Evolutionary conservation across 2,329 filamentous ascomycete genomes (phyloP).

Genomic region (Colletotrichum tabaci): DNA sequence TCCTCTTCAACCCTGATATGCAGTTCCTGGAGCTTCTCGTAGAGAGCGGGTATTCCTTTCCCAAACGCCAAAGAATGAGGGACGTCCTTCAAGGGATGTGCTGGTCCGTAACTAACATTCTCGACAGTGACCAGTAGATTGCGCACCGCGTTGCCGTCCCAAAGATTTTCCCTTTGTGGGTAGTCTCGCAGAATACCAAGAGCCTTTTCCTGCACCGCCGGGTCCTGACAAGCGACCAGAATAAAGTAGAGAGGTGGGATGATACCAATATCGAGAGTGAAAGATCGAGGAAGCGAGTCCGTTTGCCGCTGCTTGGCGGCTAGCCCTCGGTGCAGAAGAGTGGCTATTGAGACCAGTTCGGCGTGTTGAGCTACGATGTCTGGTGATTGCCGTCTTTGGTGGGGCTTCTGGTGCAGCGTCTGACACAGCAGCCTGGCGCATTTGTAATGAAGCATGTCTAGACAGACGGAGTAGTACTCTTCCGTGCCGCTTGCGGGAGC

Average conservation of each 20-base stretch:
- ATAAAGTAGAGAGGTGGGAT: conserved; percentile 32
- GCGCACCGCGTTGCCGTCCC: conserved; percentile 26
- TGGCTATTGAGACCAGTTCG: conserved; percentile 19
- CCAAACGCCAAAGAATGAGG: conserved; percentile 21
- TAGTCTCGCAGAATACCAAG: conserved; percentile 28
- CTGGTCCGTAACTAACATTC: conserved; percentile 4
- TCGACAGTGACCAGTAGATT: conserved; percentile 30
- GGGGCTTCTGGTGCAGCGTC: conserved; percentile 27
- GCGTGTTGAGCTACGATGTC: conserved; percentile 19
- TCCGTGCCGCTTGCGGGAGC: conserved; percentile 16
- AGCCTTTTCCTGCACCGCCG: conserved; percentile 16
- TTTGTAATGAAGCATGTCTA: conserved; percentile 38
- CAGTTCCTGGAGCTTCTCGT: conserved; percentile 25
- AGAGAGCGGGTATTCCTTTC: conserved; percentile 29
- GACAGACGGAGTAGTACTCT: conserved; percentile 32
- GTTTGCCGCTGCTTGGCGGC: conserved; percentile 10
- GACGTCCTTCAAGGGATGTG: conserved; percentile 15
- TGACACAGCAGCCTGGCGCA: conserved; percentile 31
- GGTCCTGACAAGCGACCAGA: conserved; percentile 21
- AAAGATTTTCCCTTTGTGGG: conserved; percentile 24
- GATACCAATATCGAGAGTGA: conserved; percentile 35
- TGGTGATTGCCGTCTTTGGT: conserved; percentile 8
- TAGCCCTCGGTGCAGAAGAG: conserved; percentile 24
- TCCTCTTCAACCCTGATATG: conserved; percentile 9
- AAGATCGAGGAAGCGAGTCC: conserved; percentile 19